Conservation (phyloP, 2,329 filamentous ascomycete species). For the Curvularia verruculosa region DNA sequence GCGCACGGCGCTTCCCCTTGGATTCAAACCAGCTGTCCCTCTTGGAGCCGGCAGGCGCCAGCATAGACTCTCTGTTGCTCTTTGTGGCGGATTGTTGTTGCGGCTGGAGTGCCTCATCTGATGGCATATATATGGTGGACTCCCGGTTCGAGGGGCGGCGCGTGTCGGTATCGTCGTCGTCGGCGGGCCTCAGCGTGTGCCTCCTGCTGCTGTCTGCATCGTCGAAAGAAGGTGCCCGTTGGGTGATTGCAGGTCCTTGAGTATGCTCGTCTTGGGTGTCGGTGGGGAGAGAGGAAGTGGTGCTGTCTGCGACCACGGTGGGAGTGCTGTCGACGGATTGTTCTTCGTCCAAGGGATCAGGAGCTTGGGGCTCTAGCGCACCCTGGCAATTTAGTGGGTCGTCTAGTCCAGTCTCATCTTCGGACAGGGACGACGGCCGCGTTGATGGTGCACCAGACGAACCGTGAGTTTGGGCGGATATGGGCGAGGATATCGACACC, state of each 20-base stretch:
- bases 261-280: constrained; percentile 22
- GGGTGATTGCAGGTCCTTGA: constrained; percentile 8
- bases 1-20: constrained; percentile 48
- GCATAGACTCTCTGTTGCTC: constrained; percentile 39
- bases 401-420: constrained; percentile 39
- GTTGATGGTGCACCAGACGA: constrained; percentile 48
- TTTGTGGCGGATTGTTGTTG: constrained; percentile 27
- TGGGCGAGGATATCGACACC: constrained; percentile 46
- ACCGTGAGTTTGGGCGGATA: constrained; percentile 48
- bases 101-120: constrained; percentile 21
- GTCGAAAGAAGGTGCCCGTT: constrained; percentile 20
- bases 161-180: constrained; percentile 24
- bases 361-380: constrained; percentile 18
- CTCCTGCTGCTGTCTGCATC: constrained; percentile 18
- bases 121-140: constrained; percentile 41
- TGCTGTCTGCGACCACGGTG: constrained; percentile 43
- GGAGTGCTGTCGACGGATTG: constrained; percentile 45
- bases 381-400: constrained; percentile 25
- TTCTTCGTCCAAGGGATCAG: constrained; percentile 35
- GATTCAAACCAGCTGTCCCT: constrained; percentile 36
- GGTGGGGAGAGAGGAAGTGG: constrained; percentile 32
- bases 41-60: constrained; percentile 27
- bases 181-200: constrained; percentile 24
- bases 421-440: constrained; percentile 49
- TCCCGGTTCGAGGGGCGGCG: constrained; percentile 38